A percentile compares a stretch with the other conserved stretches of the same genome.
These are phyloP conservation scores for Syncephalastrum racemosum DNA, from an alignment of 371 early-diverging fungal species.

Conservation along the genomic window DNA sequence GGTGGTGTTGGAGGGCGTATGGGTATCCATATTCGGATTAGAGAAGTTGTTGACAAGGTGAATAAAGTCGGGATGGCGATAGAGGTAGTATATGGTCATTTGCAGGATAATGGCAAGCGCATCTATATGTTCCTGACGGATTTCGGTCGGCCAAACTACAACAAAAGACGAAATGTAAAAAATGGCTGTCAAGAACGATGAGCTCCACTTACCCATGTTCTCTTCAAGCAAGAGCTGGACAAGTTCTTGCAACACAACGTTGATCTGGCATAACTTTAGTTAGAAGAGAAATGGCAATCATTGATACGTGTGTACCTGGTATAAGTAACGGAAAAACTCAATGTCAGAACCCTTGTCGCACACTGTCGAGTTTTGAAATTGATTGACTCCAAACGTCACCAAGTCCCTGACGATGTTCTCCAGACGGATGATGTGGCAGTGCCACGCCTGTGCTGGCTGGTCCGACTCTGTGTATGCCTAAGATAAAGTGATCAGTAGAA, in stretches of 20 bases:
- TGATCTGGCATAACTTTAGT: conserved; percentile 14
- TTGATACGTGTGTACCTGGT: conserved; percentile 16
- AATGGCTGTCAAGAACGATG: too few relatives aligned
- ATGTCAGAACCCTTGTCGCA: conserved; percentile 27
- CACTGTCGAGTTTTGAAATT: conserved; percentile 1
- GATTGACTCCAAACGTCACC: conserved; percentile 25
- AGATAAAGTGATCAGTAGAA: background rate
- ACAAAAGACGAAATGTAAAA: background rate
- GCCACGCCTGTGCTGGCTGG: conserved; percentile 31
- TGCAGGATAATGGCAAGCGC: conserved; percentile 14
- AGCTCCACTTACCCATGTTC: conserved; percentile 7
- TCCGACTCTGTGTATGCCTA: conserved; percentile 29
- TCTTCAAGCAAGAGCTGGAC: conserved; percentile 9
- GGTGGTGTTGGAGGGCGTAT: conserved; percentile 33
- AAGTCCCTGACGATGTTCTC: conserved; percentile 21
- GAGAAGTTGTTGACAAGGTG: conserved; percentile 45
- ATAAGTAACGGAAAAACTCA: conserved; percentile 25
- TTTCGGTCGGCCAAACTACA: conserved; percentile 9
- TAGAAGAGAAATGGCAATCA: background rate
- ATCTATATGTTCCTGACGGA: conserved; percentile 10
- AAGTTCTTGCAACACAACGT: conserved; percentile 14
- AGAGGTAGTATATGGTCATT: conserved; percentile 39
- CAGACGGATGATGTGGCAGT: conserved; percentile 27
- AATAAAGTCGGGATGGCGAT: conserved; percentile 49
- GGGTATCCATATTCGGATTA: conserved; percentile 25